phyloP scores from a whole-genome alignment of 1,284 basidiomycete genomes.

The Sutorius eximius region DNA sequence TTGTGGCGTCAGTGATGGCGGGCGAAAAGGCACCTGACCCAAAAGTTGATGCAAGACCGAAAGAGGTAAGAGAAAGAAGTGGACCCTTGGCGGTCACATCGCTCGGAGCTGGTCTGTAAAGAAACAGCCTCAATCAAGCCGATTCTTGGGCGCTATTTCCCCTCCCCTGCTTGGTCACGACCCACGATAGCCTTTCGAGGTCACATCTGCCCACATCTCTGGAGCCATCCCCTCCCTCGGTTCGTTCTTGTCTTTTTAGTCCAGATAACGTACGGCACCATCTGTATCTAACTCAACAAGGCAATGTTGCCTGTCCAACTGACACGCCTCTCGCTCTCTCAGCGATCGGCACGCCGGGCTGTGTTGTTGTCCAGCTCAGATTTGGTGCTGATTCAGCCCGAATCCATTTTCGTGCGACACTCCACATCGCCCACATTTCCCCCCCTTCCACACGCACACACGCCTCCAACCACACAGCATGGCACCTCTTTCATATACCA shows the following conservation, averaged over 20 bases:
- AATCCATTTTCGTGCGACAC: constrained; percentile 2
- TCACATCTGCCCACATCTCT: constrained; percentile 27
- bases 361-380: constrained; percentile 25
- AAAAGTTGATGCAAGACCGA: constrained; percentile 21
- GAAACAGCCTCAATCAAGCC: constrained; percentile 20
- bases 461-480: constrained; percentile 1
- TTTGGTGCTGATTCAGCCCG: constrained; percentile 29
- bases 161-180: constrained; percentile 19
- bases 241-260: constrained; percentile 17
- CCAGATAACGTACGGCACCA: constrained; percentile 35
- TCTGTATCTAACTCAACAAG: constrained; percentile 32
- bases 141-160: constrained; percentile 25
- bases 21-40: constrained; percentile 34
- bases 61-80: constrained; percentile 24
- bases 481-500: neutral
- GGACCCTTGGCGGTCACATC: constrained; percentile 35
- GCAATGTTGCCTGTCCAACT: constrained; percentile 36
- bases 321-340: constrained; percentile 27
- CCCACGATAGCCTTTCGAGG: constrained; percentile 38
- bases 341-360: constrained; percentile 35
- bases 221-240: constrained; percentile 17
- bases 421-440: constrained; percentile 1
- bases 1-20: constrained; percentile 40
- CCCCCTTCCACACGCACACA: constrained; percentile 6
- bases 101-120: constrained; percentile 30